These are phyloP conservation scores for Clavispora fructus DNA, from an alignment of 805 yeast genomes.

Conservation along the genomic window DNA sequence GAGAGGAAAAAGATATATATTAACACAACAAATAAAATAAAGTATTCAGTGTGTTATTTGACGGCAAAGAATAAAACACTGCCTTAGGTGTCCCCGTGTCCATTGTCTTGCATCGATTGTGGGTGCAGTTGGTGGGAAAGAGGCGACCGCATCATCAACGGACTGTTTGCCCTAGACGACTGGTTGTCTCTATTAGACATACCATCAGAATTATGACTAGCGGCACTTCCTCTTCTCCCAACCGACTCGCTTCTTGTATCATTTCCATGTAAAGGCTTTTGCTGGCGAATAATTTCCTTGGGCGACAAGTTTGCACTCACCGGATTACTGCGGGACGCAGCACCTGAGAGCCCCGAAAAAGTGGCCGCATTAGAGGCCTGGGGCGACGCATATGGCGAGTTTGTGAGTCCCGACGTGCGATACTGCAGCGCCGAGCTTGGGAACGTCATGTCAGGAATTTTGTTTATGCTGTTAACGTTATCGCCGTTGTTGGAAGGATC, in stretches of 20 bases:
- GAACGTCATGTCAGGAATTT: conserved; percentile 2
- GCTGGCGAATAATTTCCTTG: conserved; percentile 22
- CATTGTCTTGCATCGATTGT: not conserved
- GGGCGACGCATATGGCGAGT: conserved; percentile 17
- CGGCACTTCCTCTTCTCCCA: conserved; percentile 1
- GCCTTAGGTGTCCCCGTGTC: not conserved
- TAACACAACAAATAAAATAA: conserved; percentile 1
- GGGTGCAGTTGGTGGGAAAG: conserved; percentile 1
- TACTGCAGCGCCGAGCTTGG: conserved; percentile 7
- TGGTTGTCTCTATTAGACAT: not conserved
- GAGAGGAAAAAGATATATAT: not conserved
- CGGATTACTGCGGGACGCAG: conserved; percentile 16
- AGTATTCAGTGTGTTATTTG: not conserved
- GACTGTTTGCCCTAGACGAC: conserved; percentile 15
- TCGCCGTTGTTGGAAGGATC: not conserved
- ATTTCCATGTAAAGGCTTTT: conserved; percentile 4
- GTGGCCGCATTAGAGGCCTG: conserved; percentile 14
- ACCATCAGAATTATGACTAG: not conserved
- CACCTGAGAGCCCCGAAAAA: conserved; percentile 6
- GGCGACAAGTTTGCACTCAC: conserved; percentile 29
- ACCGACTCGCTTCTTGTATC: not conserved
- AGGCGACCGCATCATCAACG: conserved; percentile 16
- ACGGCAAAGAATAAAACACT: not conserved
- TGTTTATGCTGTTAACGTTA: not conserved
- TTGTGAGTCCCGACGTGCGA: conserved; percentile 1